Evolutionary conservation across 768 basidiomycete genomes (phyloP), one percentile per base, ranked within the genome.

Genomic region (Calocybe cyanea): DNA sequence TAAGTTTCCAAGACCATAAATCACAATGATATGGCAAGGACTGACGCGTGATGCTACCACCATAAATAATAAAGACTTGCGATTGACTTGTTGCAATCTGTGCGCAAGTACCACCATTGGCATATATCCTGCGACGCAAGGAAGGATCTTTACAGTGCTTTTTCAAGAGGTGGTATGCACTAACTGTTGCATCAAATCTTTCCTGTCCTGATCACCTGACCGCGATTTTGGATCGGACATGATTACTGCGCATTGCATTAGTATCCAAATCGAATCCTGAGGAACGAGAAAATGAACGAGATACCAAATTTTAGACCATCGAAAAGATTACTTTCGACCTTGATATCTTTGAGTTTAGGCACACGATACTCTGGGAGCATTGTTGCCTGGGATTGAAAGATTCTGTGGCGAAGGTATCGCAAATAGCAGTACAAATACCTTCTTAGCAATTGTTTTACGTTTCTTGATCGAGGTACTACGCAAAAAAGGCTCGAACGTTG

Each of bases 221-320:
- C 66, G 75, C 17, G 77, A 89, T 61, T 80, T 85, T 0, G 86
- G 85, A 60, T 90, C 85, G 3, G 85, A 80, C 50, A 81, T 73
- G 3, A 91, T 83, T 61, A 87, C 88, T 91, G 45, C n/a, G 20
- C 50, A 38, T 4, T 15, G 6, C 4, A 44, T 37, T 52, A 42
- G 34, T 46, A 7, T 21, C 41, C 17, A n/a, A 42, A 25, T 17
- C n/a, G 31, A 41, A 13, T 7, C 28, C 19, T 41, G 19, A 45
- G 20, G 17, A 17, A 15, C 19, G 7, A 23, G 70, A 86, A n/a
- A n/a, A n/a, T n/a, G n/a, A n/a, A n/a, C n/a, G n/a, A n/a, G n/a
- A 57, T 42, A 94, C 94, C 82, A 58, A 97, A 95, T 43, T 74
- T 87, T 66, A 84, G 72, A 19, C 76, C 86, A 11, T 78, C 67